phyloP scores from a whole-genome alignment of 345 rosid species.

The Pelargonium nanum region DNA sequence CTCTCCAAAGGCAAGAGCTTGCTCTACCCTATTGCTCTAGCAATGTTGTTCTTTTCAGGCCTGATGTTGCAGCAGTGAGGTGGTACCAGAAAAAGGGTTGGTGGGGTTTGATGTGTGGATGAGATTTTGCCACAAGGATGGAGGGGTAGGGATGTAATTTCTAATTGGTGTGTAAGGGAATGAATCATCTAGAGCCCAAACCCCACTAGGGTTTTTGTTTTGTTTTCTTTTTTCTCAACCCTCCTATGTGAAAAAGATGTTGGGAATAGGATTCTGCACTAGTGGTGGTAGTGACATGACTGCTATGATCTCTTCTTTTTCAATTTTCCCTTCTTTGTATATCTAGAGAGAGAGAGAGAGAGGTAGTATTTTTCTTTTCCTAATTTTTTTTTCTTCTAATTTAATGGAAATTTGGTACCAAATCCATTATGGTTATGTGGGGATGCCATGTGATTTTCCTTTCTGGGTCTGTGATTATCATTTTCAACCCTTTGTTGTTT shows the following conservation, averaged over 20 bases:
- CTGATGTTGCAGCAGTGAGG: conserved; percentile 15
- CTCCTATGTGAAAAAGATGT: background rate
- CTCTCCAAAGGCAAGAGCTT: conserved; percentile 6
- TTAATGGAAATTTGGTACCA: background rate
- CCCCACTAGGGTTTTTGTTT: conserved; percentile 13
- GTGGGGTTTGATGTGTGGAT: conserved; percentile 21
- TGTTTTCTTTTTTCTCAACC: background rate
- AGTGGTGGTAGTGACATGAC: conserved; percentile 1
- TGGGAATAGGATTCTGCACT: conserved; percentile 36
- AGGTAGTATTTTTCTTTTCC: background rate
- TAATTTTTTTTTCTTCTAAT: background rate
- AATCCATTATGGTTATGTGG: background rate
- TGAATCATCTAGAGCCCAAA: conserved; percentile 14
- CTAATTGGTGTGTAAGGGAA: conserved; percentile 2
- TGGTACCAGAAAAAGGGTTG: background rate
- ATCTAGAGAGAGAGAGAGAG: conserved; percentile 22
- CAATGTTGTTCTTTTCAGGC: conserved; percentile 17
- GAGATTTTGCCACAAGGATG: conserved; percentile 41
- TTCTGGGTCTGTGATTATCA: no score
- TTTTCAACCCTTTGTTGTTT: background rate
- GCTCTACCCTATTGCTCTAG: conserved; percentile 6
- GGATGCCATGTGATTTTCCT: background rate
- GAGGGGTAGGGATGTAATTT: conserved; percentile 16
- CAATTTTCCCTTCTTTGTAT: conserved; percentile 19
- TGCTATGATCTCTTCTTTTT: conserved; percentile 14